Percentiles rank a stretch among this genome's conserved stretches.
Evolutionary conservation across 768 basidiomycete genomes (phyloP).

Genomic region (Russula ochroleuca): DNA sequence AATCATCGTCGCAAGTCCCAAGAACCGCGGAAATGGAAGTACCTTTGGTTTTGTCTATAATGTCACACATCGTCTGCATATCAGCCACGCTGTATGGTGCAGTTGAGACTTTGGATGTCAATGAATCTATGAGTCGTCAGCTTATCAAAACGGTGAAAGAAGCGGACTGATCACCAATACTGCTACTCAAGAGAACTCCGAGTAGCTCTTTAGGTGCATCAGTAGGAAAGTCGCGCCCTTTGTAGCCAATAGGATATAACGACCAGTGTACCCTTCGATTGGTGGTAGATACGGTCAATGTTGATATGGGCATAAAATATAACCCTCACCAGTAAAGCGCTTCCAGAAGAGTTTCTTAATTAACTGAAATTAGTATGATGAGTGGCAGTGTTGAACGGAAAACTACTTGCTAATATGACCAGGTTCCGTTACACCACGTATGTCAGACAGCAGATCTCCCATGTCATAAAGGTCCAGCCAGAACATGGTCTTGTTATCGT

Average conservation of each 20-base stretch:
- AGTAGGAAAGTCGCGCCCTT: not conserved
- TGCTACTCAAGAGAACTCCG: constrained; percentile 4
- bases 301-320: not conserved
- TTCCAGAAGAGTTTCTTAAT: constrained; percentile 13
- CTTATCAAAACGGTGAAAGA: not conserved
- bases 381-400: not conserved
- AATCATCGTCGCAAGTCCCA: not conserved
- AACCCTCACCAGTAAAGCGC: constrained; percentile 13
- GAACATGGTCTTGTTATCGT: constrained; percentile 3
- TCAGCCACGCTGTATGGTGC: constrained; percentile 11
- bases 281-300: too few relatives aligned
- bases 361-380: not conserved
- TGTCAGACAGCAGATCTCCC: not conserved
- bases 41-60: constrained; percentile 9
- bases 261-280: constrained; percentile 18
- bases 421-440: not conserved
- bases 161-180: constrained; percentile 6
- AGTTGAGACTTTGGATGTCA: constrained; percentile 16
- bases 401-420: constrained; percentile 16
- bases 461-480: constrained; percentile 5
- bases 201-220: constrained; percentile 1
- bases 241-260: constrained; percentile 14
- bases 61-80: constrained; percentile 10
- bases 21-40: not conserved
- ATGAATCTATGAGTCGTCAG: constrained; percentile 5